Evolutionary conservation across 345 rosid species (phyloP).

Genomic region (Citrus medica): DNA sequence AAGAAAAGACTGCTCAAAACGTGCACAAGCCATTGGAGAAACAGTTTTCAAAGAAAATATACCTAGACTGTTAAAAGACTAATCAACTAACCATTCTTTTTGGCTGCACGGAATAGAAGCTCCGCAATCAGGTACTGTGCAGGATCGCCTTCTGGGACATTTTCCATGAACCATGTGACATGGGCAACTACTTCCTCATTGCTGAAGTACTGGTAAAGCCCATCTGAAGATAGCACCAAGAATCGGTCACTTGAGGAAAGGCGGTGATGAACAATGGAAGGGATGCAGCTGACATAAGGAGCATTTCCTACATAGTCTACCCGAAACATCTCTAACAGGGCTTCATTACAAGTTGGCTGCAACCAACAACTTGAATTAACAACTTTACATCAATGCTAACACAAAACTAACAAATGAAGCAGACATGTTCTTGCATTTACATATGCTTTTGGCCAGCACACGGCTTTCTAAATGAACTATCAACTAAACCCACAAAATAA

Average conservation of each 20-base stretch:
- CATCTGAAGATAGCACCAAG: conserved; percentile 90
- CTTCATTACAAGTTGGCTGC: conserved; percentile 88
- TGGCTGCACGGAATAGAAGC: conserved; percentile 92
- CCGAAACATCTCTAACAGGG: conserved; percentile 76
- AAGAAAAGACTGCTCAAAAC: not conserved
- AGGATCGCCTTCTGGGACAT: conserved; percentile 96
- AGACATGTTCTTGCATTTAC: not conserved
- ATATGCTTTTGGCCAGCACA: not conserved
- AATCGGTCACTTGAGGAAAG: conserved; percentile 82
- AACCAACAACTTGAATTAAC: conserved; percentile 17
- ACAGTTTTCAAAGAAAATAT: too few relatives aligned
- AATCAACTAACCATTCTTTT: conserved; percentile 71
- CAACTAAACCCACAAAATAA: not conserved
- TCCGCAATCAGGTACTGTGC: conserved; percentile 92
- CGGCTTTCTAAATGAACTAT: not conserved
- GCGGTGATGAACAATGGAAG: conserved; percentile 76
- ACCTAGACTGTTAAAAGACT: not conserved
- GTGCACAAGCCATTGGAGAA: too few relatives aligned
- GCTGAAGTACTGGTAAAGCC: conserved; percentile 91
- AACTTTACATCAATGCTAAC: conserved; percentile 3
- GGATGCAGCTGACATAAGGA: conserved; percentile 79
- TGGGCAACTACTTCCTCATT: conserved; percentile 95
- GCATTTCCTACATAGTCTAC: conserved; percentile 66
- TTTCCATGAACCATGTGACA: conserved; percentile 97
- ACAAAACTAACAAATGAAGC: not conserved